A percentile compares a stretch with the other conserved stretches of the same genome.
phyloP scores from a whole-genome alignment of 1,284 basidiomycete species.

The Sporisorium graminicola region DNA sequence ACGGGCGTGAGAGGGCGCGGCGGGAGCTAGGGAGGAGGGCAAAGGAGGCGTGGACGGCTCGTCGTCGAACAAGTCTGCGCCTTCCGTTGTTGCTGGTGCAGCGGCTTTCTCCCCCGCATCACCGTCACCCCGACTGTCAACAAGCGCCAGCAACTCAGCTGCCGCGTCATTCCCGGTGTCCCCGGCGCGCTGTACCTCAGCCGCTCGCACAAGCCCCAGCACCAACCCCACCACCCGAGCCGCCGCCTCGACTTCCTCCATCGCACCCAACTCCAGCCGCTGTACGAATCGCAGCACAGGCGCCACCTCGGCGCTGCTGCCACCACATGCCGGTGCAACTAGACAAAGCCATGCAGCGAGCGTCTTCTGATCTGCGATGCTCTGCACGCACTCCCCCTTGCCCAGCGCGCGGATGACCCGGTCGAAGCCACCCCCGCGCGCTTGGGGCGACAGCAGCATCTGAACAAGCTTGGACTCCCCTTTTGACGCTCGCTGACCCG shows the following conservation, averaged over 20 bases:
- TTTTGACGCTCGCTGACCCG: neutral
- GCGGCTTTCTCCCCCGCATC: neutral
- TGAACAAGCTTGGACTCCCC: slow-evolving; percentile 1
- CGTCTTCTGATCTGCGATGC: slow-evolving; percentile 22
- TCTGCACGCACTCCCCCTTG: neutral
- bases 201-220: slow-evolving; percentile 4
- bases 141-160: neutral
- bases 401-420: neutral
- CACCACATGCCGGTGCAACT: neutral
- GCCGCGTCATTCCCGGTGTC: neutral
- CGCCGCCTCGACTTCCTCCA: slow-evolving; percentile 15
- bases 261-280: slow-evolving; percentile 1
- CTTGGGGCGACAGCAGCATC: slow-evolving; percentile 1
- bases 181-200: slow-evolving; percentile 4
- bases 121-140: neutral
- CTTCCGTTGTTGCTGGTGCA: neutral
- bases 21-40: neutral
- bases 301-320: neutral
- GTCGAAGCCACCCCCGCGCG: neutral
- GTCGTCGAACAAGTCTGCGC: slow-evolving; percentile 32
- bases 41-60: slow-evolving; percentile 29
- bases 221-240: slow-evolving; percentile 11
- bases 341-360: slow-evolving; percentile 24
- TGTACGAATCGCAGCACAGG: slow-evolving; percentile 18
- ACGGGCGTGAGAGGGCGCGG: neutral